Base-by-base conservation (phyloP, 2,329 filamentous ascomycete species). In the Canariomyces notabilis region DNA sequence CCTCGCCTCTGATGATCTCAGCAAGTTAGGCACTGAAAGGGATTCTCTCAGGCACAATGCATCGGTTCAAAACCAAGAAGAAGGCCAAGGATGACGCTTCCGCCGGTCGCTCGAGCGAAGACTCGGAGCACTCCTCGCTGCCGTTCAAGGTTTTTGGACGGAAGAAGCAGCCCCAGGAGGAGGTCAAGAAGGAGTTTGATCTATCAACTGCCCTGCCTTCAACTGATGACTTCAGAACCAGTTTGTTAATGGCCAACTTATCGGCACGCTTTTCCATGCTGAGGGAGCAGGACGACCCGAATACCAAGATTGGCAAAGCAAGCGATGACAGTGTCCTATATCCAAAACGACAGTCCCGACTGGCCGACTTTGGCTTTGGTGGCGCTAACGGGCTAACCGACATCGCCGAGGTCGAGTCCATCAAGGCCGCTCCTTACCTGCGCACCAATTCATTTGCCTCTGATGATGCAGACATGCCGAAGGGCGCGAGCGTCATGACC, bases 241-340 rank as follows among this genome's bases (percentile, higher is more conserved):
- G 93, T 72, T 71, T 98, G 48, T 74, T 98, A 52, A 95, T 98
- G 91, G 90, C 89, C 0, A 91, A 90, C 34, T 76, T 98, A 4
- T 97, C 91, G 0, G 89, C 90, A 11, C 83, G 93, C 6, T 98
- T 98, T 65, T 97, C 91, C 57, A 97, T 97, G 91, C 72, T 97
- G 23, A 77, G 89, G 59, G 91, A 96, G 66, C 91, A 96, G 64
- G 90, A 96, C 63, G 89, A 96, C 59, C 91, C 91, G 1, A 84
- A 74, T 52, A 91, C 89, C 2, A 86, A 89, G 64, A 77, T 96
- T 23, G 91, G 91, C 48, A 96, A 97, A 66, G 91, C 91, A 14
- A 93, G 87, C 65, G 91, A 97, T 62, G 91, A 96, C 66, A 96
- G 90, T 56, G 90, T 97, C 3, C 69, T 97, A 16, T 86, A 82